Evolutionary conservation across 805 yeast genomes (phyloP).

Genomic region (Candida vaughaniae): DNA sequence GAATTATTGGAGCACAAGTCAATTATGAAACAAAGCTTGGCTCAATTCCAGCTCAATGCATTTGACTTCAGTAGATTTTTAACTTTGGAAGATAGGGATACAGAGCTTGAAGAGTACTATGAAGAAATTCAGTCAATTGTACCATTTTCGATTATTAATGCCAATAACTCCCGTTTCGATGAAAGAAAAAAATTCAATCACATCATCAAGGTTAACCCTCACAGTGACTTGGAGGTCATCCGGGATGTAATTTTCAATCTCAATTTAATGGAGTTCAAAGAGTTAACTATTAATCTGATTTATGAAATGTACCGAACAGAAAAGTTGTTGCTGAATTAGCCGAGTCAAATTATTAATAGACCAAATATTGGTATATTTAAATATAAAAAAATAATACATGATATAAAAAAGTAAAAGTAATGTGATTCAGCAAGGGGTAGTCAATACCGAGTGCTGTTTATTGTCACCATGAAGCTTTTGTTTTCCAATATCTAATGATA

Average conservation of each 20-base stretch:
- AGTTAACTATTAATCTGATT: conserved; percentile 13
- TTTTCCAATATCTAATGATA: conserved; percentile 1
- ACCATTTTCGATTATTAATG: conserved; percentile 11
- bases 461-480: not conserved
- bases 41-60: conserved; percentile 4
- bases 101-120: conserved; percentile 4
- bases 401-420: conserved; percentile 1
- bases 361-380: too few relatives aligned
- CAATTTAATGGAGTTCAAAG: conserved; percentile 13
- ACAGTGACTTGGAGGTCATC: conserved; percentile 8
- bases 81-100: conserved; percentile 7
- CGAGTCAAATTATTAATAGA: too few relatives aligned
- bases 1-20: conserved; percentile 10
- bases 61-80: conserved; percentile 7
- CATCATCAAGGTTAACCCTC: conserved; percentile 6
- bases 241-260: conserved; percentile 11
- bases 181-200: not conserved
- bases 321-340: conserved; percentile 10
- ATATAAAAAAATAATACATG: conserved; percentile 5
- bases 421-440: too few relatives aligned
- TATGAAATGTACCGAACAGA: conserved; percentile 16
- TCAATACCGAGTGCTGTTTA: conserved; percentile 3
- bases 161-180: conserved; percentile 3
- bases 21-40: conserved; percentile 2
- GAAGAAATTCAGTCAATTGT: conserved; percentile 1